Evolutionary conservation across 1,284 basidiomycete genomes (phyloP), one percentile per base, ranked within the genome.

Genomic region (Ceratobasidium papillatum): DNA sequence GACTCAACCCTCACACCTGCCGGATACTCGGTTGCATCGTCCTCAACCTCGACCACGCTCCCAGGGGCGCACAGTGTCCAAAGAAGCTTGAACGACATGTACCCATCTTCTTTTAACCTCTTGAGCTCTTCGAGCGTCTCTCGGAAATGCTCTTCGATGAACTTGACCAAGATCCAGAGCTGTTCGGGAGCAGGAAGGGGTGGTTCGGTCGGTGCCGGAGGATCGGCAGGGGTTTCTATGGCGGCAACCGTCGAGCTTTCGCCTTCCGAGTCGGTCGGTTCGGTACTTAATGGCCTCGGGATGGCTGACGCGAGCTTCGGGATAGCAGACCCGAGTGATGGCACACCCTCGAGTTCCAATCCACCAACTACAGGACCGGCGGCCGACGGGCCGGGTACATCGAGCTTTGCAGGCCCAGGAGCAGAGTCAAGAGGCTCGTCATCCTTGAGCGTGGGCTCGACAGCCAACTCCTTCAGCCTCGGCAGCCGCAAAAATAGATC

Each of bases 21-120:
- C 32, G 58, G 69, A 49, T 49, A 38, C 43, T 59, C 69, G 0
- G 69, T 49, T 30, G 54, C 69, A 19, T 62, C 38, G n/a, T 72
- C 69, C 47, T 72, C 30, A 17, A 43, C 32, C 19, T 72, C 56
- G 9, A 72, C 45, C 27, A 72, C 45, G 2, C 38, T 34, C 32
- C 69, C 69, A 32, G 69, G 69, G 7, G 43, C 56, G 41, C 69
- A 72, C 32, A 72, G 19, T 25, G 58, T 52, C 69, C 69, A 72
- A 38, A 72, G 22, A 7, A 72, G 56, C 38, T 52, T 45, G 38
- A 49, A 72, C 30, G 69, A 72, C 32, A 72, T 72, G 45, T 72
- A 72, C 36, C 69, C 69, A 61, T 72, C 69, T 9, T 25, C 54
- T 14, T 62, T 62, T 17, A 72, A 41, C 32, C 69, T 56, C 41